Evolutionary conservation across 371 early-diverging fungal species (phyloP).

Genomic region (Syncephalis fuscata): DNA sequence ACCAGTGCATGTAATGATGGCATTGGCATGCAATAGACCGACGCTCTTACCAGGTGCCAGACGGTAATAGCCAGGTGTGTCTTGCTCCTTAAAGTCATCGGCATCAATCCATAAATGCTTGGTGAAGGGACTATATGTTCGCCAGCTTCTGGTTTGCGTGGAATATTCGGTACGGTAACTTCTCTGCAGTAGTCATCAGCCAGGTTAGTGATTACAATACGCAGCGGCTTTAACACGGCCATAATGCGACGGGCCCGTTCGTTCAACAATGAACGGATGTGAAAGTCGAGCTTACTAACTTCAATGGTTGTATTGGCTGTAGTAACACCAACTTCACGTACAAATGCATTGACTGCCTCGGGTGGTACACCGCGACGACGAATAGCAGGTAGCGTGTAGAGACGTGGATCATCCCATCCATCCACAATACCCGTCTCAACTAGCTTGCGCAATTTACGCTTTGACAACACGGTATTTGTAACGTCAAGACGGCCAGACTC

Average conservation of each 20-base stretch:
- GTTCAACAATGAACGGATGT: conserved; percentile 90
- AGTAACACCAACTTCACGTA: conserved; percentile 86
- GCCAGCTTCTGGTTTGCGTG: conserved; percentile 69
- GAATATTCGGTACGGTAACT: conserved; percentile 73
- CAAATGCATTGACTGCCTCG: conserved; percentile 97
- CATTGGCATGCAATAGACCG: conserved; percentile 73
- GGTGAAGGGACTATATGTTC: conserved; percentile 78
- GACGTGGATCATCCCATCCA: conserved; percentile 98
- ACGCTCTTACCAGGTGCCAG: conserved; percentile 88
- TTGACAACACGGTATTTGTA: conserved; percentile 92
- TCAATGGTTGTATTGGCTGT: conserved; percentile 78
- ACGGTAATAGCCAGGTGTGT: conserved; percentile 87
- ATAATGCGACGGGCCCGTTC: conserved; percentile 83
- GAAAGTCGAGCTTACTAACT: conserved; percentile 85
- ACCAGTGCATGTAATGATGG: conserved; percentile 69
- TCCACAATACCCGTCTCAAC: conserved; percentile 61
- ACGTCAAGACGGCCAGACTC: conserved; percentile 97
- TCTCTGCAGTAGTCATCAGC: conserved; percentile 56
- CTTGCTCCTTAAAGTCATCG: conserved; percentile 85
- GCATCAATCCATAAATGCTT: conserved; percentile 83
- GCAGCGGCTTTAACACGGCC: conserved; percentile 80
- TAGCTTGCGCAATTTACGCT: conserved; percentile 93
- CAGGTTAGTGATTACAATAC: conserved; percentile 74
- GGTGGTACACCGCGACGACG: conserved; percentile 98
- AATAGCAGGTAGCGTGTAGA: conserved; percentile 94